Percentiles rank a stretch among this genome's conserved stretches.
Conservation (phyloP, 2,329 filamentous ascomycete genomes). For the Ophiosphaerella narmari region DNA sequence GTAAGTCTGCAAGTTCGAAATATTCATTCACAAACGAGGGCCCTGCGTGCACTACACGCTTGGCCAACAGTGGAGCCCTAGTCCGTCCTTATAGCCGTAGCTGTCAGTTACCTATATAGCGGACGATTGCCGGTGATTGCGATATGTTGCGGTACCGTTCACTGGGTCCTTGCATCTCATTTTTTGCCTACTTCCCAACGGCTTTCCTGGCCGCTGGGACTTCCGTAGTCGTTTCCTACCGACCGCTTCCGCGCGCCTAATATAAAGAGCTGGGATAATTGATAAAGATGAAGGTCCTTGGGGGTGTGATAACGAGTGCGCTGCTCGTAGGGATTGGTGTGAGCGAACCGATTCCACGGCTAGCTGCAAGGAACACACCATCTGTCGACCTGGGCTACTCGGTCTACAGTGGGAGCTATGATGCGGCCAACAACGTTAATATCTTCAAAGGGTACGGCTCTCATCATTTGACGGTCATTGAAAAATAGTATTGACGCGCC, state of each 20-base stretch:
- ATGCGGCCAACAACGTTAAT: constrained; percentile 31
- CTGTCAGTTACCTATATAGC: constrained; percentile 9
- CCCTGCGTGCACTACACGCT: constrained; percentile 4
- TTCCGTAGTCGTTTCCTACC: constrained; percentile 2
- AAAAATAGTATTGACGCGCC: constrained; percentile 28
- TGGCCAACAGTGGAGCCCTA: background rate
- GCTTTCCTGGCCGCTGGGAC: constrained; percentile 10
- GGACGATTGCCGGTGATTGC: constrained; percentile 16
- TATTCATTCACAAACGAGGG: constrained; percentile 3
- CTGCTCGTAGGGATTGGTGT: constrained; percentile 18
- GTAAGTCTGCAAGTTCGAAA: constrained; percentile 3
- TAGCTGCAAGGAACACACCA: constrained; percentile 23
- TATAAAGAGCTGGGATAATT: constrained; percentile 8
- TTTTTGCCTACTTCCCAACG: constrained; percentile 2
- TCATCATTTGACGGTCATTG: background rate
- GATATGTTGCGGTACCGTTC: constrained; percentile 16
- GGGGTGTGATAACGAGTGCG: constrained; percentile 17
- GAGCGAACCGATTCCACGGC: constrained; percentile 26
- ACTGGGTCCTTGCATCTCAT: constrained; percentile 10
- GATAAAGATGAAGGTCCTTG: constrained; percentile 18
- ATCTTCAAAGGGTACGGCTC: constrained; percentile 40
- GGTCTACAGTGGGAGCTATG: constrained; percentile 33
- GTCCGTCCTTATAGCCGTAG: constrained; percentile 5
- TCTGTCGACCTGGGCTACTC: constrained; percentile 40
- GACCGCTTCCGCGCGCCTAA: constrained; percentile 4